Percentiles rank a stretch among this genome's conserved stretches.
phyloP scores from a whole-genome alignment of 2,329 filamentous ascomycete genomes.

The Coniochaeta pulveracea region DNA sequence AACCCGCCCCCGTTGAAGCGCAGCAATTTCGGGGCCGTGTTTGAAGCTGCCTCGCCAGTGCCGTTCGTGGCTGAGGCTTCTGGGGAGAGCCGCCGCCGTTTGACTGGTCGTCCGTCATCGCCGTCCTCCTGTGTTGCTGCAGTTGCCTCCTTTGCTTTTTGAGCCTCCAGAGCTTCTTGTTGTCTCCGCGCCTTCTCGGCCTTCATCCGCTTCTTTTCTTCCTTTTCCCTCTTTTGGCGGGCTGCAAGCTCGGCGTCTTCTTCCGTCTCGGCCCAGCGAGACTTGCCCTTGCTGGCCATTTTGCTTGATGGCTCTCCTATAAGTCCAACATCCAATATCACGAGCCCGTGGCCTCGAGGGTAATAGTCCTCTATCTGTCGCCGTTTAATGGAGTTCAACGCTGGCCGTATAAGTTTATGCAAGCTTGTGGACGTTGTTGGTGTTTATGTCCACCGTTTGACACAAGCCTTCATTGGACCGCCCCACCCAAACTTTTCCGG shows the following conservation, averaged over 20 bases:
- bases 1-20: slow-evolving; percentile 61
- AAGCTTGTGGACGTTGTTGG: no score
- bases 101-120: slow-evolving; percentile 38
- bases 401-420: no score
- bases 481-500: no score
- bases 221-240: slow-evolving; percentile 68
- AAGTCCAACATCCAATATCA: no score
- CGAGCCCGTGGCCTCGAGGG: no score
- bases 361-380: no score
- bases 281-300: slow-evolving; percentile 54
- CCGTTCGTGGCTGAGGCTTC: slow-evolving; percentile 18
- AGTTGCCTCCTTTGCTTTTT: slow-evolving; percentile 18
- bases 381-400: no score
- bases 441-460: no score
- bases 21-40: slow-evolving; percentile 49
- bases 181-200: slow-evolving; percentile 66
- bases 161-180: slow-evolving; percentile 22
- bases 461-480: no score
- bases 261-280: slow-evolving; percentile 80
- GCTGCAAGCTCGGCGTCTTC: slow-evolving; percentile 68
- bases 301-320: neutral
- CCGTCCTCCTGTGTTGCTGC: slow-evolving; percentile 16
- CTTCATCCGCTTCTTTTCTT: slow-evolving; percentile 78
- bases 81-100: slow-evolving; percentile 48
- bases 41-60: no score